Percentiles rank a stretch among this genome's conserved stretches.
Conservation (phyloP, 192 early-diverging fungal genomes). For the Entomortierella lignicola region DNA sequence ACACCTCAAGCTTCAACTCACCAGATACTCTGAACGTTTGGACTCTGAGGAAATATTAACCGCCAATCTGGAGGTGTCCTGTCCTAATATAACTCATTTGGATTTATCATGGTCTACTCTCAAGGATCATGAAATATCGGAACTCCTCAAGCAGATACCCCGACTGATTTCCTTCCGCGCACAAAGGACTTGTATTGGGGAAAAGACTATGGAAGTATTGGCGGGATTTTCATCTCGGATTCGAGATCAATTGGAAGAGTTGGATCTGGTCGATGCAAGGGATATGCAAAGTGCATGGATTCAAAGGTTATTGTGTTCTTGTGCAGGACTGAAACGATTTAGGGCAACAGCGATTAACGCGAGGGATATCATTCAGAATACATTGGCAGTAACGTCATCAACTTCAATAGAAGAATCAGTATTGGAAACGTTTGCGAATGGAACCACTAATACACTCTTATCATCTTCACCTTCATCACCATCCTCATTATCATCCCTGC, state of each 20-base stretch:
- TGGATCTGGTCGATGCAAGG: constrained; percentile 20
- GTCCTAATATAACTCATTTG: constrained; percentile 23
- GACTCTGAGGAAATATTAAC: neutral
- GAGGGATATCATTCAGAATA: neutral
- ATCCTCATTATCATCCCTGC: neutral
- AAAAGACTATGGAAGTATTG: neutral
- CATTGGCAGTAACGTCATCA: neutral
- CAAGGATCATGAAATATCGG: constrained; percentile 19
- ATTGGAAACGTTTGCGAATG: neutral
- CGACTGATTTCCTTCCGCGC: constrained; percentile 1
- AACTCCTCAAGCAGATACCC: constrained; percentile 3
- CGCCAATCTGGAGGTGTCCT: neutral
- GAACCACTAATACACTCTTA: too few species aligned
- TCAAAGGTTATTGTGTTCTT: constrained; percentile 16
- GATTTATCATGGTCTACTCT: constrained; percentile 24
- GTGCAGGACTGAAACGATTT: constrained; percentile 17
- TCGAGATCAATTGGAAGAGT: neutral
- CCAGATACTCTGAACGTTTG: neutral
- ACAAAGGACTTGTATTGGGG: constrained; percentile 7
- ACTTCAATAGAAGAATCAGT: neutral
- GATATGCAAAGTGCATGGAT: constrained; percentile 1
- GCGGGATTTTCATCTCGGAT: neutral
- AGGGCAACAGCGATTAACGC: constrained; percentile 10
- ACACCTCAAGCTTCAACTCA: constrained; percentile 17
- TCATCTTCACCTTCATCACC: too few species aligned